Evolutionary conservation across 768 basidiomycete genomes (phyloP).

Genomic region (Daedalea quercina): DNA sequence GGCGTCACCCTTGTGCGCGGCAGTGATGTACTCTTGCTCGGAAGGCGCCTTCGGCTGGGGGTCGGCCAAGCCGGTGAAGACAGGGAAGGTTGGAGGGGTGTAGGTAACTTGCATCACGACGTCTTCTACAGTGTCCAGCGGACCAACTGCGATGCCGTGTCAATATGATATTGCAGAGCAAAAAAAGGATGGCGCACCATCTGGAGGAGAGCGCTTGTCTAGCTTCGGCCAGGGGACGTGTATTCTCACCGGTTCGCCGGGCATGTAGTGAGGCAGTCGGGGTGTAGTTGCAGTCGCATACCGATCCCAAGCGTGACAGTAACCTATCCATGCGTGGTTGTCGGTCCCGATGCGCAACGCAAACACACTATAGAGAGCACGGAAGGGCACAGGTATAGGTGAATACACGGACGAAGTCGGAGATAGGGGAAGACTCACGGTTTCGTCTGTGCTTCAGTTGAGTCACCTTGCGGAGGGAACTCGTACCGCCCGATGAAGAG

Average conservation of each 20-base stretch:
- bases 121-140: slow-evolving; percentile 61
- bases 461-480: slow-evolving; percentile 36
- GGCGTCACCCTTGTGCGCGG: slow-evolving; percentile 33
- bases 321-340: slow-evolving; percentile 18
- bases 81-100: slow-evolving; percentile 46
- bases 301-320: slow-evolving; percentile 67
- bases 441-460: slow-evolving; percentile 16
- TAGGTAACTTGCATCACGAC: slow-evolving; percentile 68
- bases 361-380: slow-evolving; percentile 50
- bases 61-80: slow-evolving; percentile 9
- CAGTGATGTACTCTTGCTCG: slow-evolving; percentile 50
- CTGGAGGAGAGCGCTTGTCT: slow-evolving; percentile 30
- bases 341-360: slow-evolving; percentile 64
- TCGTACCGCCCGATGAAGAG: slow-evolving; percentile 66
- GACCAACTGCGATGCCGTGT: slow-evolving; percentile 32
- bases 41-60: slow-evolving; percentile 26
- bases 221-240: slow-evolving; percentile 68
- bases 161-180: background rate
- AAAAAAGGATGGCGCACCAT: slow-evolving; percentile 28
- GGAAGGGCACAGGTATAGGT: background rate
- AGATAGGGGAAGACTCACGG: slow-evolving; percentile 19
- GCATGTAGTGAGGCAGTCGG: slow-evolving; percentile 36
- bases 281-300: slow-evolving; percentile 63
- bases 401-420: background rate
- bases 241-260: slow-evolving; percentile 26